Percentiles rank a stretch among this genome's conserved stretches.
phyloP scores from a whole-genome alignment of 768 basidiomycete species.

The Pisolithus marmoratus region DNA sequence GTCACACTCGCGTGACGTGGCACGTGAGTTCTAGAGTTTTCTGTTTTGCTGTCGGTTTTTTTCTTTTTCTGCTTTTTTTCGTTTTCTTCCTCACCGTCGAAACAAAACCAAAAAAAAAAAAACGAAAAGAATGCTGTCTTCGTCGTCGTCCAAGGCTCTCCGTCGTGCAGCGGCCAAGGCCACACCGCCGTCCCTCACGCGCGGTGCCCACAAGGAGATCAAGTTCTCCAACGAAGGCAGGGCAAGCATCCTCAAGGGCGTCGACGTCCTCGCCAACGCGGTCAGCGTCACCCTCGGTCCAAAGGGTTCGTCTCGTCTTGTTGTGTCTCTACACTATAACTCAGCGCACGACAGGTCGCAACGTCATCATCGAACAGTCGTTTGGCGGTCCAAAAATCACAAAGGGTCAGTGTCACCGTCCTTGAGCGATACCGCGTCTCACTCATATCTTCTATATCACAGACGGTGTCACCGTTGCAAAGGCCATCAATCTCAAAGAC shows the following conservation, averaged over 20 bases:
- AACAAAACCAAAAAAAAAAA: constrained; percentile 6
- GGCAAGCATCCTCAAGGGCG: constrained; percentile 89
- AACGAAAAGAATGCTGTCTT: constrained; percentile 54
- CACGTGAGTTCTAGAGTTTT: constrained; percentile 32
- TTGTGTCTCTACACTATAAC: neutral
- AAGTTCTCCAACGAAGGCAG: constrained; percentile 95
- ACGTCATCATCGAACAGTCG: constrained; percentile 96
- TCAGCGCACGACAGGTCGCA: constrained; percentile 57
- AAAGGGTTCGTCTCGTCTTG: constrained; percentile 56
- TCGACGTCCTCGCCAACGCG: constrained; percentile 94
- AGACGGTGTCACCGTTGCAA: constrained; percentile 99
- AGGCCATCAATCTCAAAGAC: constrained; percentile 90
- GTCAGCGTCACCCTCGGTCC: constrained; percentile 96
- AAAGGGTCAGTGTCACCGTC: constrained; percentile 56
- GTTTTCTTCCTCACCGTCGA: constrained; percentile 9
- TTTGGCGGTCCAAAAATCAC: constrained; percentile 93
- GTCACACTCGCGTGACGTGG: constrained; percentile 7
- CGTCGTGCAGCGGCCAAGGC: constrained; percentile 61
- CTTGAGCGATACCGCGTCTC: neutral
- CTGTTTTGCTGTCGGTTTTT: constrained; percentile 17
- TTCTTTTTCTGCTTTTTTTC: constrained; percentile 11
- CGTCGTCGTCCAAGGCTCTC: constrained; percentile 58
- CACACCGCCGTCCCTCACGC: constrained; percentile 47
- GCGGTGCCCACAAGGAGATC: constrained; percentile 92
- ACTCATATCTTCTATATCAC: constrained; percentile 3